phyloP scores from a whole-genome alignment of 169 alveolate genomes.

The Babesia ovis region DNA sequence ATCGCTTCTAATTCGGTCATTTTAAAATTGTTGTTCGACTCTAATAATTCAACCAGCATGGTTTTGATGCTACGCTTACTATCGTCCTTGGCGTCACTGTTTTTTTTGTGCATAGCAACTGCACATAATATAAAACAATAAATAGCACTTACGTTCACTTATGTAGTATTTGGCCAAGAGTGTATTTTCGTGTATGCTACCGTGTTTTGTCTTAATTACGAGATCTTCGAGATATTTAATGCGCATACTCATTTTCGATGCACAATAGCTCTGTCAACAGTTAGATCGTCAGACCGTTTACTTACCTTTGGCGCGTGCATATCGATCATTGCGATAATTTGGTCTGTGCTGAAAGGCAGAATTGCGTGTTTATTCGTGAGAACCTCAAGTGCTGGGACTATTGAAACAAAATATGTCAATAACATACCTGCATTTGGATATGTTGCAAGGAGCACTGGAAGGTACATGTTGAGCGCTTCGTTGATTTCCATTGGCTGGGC shows the following conservation, averaged over 20 bases:
- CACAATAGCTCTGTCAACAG: constrained; percentile 1
- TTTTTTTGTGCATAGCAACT: constrained; percentile 24
- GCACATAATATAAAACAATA: background rate
- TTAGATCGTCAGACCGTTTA: background rate
- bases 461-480: constrained; percentile 34
- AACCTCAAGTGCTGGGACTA: constrained; percentile 42
- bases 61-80: background rate
- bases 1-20: constrained; percentile 34
- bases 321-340: constrained; percentile 52
- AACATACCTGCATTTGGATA: constrained; percentile 60
- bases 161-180: constrained; percentile 56
- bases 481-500: constrained; percentile 12
- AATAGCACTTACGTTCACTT: constrained; percentile 22
- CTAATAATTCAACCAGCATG: constrained; percentile 37
- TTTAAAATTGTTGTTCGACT: constrained; percentile 55
- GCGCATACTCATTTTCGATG: constrained; percentile 30
- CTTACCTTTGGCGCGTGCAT: constrained; percentile 38
- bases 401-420: background rate
- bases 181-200: constrained; percentile 58
- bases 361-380: constrained; percentile 62
- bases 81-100: constrained; percentile 20
- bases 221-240: constrained; percentile 61
- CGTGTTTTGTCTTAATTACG: constrained; percentile 50
- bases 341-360: constrained; percentile 53
- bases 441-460: constrained; percentile 56